Percentiles rank a stretch among this genome's conserved stretches.
Evolutionary conservation across 2,329 filamentous ascomycete species (phyloP).

Genomic region (Penicillium sp.): DNA sequence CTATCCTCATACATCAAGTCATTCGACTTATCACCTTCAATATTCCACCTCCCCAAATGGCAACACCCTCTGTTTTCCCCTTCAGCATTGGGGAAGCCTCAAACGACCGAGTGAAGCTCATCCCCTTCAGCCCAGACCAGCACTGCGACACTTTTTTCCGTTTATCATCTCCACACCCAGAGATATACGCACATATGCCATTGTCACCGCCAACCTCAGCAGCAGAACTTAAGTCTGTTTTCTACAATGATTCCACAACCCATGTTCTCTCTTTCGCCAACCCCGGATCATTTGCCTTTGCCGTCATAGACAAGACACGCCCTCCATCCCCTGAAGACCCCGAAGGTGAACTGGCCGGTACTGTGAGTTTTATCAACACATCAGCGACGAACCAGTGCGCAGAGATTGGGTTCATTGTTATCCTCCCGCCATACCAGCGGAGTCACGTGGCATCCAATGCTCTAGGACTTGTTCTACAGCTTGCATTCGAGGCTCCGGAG

Average conservation of each 20-base stretch:
- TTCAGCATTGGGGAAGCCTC: conserved; percentile 8
- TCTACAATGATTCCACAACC: conserved; percentile 3
- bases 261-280: conserved; percentile 20
- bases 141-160: conserved; percentile 16
- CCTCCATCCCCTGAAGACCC: conserved; percentile 15
- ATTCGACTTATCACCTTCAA: neutral
- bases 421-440: conserved; percentile 20
- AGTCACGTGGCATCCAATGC: conserved; percentile 19
- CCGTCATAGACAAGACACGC: conserved; percentile 20
- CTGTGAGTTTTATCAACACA: conserved; percentile 17
- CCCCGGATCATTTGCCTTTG: conserved; percentile 18
- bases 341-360: conserved; percentile 20
- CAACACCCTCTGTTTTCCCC: conserved; percentile 3
- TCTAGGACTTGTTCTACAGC: conserved; percentile 14
- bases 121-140: conserved; percentile 18
- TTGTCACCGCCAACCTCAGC: conserved; percentile 6
- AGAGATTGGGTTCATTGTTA: conserved; percentile 21
- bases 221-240: conserved; percentile 9
- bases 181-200: conserved; percentile 19
- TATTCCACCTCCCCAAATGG: neutral
- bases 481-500: conserved; percentile 6
- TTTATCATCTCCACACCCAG: conserved; percentile 10
- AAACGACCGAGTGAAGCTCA: conserved; percentile 23
- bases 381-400: conserved; percentile 11
- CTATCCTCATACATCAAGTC: neutral